Evolutionary conservation across 345 rosid genomes (phyloP).

Genomic region (Melaleuca quinquenervia): DNA sequence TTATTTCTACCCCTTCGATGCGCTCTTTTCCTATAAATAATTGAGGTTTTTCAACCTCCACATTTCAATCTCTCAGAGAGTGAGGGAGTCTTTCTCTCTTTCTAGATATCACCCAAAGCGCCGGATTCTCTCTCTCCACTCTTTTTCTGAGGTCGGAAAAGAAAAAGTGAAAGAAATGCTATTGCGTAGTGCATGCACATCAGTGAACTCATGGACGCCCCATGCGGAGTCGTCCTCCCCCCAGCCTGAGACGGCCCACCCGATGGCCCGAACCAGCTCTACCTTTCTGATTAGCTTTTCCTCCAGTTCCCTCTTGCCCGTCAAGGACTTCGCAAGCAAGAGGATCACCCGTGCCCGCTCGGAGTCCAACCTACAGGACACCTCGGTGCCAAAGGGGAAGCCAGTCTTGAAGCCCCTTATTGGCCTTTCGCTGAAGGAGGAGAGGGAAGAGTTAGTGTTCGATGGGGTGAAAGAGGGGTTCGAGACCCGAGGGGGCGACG

Average conservation of each 20-base stretch:
- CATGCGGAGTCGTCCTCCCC: constrained; percentile 32
- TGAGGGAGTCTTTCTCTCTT: neutral
- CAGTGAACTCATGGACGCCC: constrained; percentile 45
- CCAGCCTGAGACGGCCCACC: constrained; percentile 27
- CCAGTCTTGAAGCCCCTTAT: constrained; percentile 3
- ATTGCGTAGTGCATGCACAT: constrained; percentile 65
- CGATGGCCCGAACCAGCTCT: constrained; percentile 12
- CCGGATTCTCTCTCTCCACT: neutral
- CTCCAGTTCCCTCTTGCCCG: constrained; percentile 15
- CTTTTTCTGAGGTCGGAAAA: neutral
- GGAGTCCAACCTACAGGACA: constrained; percentile 39
- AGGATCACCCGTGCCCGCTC: constrained; percentile 43
- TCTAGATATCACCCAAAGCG: too few relatives aligned
- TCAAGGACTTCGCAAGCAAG: constrained; percentile 13
- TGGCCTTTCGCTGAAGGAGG: constrained; percentile 28
- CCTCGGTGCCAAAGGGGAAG: constrained; percentile 18
- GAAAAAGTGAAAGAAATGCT: constrained; percentile 27
- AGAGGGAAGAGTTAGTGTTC: constrained; percentile 9
- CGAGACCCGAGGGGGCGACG: neutral
- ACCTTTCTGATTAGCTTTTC: constrained; percentile 20
- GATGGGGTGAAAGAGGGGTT: neutral
- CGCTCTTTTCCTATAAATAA: too few relatives aligned
- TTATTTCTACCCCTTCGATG: too few relatives aligned
- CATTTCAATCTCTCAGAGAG: too few relatives aligned
- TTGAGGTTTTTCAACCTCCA: too few relatives aligned